These are phyloP conservation scores for Castanopsis chinensis DNA, from an alignment of 306 rosid genomes.

Conservation along the genomic window DNA sequence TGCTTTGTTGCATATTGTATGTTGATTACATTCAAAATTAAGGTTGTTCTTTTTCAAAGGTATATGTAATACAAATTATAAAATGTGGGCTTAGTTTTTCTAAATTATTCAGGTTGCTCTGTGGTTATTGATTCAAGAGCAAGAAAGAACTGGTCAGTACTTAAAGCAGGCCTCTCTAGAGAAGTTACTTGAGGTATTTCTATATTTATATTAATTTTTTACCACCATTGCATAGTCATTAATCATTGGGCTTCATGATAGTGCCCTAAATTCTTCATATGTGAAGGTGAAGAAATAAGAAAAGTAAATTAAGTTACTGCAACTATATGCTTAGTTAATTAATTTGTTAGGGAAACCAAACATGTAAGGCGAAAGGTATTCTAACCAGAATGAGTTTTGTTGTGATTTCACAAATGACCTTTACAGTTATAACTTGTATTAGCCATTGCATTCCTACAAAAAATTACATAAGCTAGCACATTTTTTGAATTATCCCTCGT, in stretches of 20 bases:
- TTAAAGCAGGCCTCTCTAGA: neutral
- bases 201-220: neutral
- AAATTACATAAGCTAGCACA: too few relatives aligned
- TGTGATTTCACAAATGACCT: too few relatives aligned
- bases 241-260: neutral
- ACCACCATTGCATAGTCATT: neutral
- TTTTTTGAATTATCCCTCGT: too few relatives aligned
- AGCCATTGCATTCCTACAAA: too few relatives aligned
- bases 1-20: neutral
- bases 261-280: neutral
- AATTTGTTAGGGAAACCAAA: neutral
- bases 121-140: neutral
- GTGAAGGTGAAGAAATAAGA: neutral
- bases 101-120: neutral
- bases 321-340: neutral
- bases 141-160: neutral
- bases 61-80: neutral
- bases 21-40: neutral
- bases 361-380: neutral
- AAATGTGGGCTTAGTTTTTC: neutral
- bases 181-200: conserved; percentile 1
- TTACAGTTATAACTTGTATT: too few relatives aligned
- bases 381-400: neutral
- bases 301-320: neutral
- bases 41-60: neutral